These are phyloP conservation scores for Populus pruinosa DNA, from an alignment of 345 rosid genomes.

Conservation along the genomic window DNA sequence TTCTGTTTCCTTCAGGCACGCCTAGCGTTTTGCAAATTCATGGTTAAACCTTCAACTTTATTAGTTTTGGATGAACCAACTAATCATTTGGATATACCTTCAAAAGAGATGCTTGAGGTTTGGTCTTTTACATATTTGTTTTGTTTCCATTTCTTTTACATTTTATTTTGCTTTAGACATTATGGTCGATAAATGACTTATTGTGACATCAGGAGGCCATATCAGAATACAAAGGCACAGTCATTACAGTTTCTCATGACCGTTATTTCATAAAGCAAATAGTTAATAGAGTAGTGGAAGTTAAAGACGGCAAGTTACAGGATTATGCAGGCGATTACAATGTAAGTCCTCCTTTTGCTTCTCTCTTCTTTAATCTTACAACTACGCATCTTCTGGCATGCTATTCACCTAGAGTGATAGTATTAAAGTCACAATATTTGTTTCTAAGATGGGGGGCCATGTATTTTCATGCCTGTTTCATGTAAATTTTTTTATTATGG, in stretches of 20 bases:
- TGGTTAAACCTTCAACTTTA: constrained; percentile 87
- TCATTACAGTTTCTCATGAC: constrained; percentile 85
- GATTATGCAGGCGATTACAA: constrained; percentile 89
- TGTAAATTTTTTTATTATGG: not conserved
- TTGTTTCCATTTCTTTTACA: not conserved
- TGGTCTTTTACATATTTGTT: not conserved
- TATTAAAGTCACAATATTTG: not conserved
- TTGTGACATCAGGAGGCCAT: constrained; percentile 74
- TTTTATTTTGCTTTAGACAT: not conserved
- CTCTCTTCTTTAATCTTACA: not conserved
- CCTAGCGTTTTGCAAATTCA: constrained; percentile 92
- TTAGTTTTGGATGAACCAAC: constrained; percentile 92
- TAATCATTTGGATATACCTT: constrained; percentile 93
- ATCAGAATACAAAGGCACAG: constrained; percentile 75
- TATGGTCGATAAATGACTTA: not conserved
- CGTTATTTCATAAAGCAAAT: constrained; percentile 91
- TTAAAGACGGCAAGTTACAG: constrained; percentile 57
- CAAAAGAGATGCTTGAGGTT: constrained; percentile 99
- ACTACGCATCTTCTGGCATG: not conserved
- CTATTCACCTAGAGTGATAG: not conserved
- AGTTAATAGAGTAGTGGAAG: constrained; percentile 91
- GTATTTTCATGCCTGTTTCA: not conserved
- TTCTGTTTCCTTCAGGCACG: constrained; percentile 59
- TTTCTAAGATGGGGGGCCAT: not conserved
- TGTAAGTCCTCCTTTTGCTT: constrained; percentile 31